Evolutionary conservation across 139 green algal species (phyloP), one percentile per base, ranked within the genome.

Genomic region (Tetraselmis striata): DNA sequence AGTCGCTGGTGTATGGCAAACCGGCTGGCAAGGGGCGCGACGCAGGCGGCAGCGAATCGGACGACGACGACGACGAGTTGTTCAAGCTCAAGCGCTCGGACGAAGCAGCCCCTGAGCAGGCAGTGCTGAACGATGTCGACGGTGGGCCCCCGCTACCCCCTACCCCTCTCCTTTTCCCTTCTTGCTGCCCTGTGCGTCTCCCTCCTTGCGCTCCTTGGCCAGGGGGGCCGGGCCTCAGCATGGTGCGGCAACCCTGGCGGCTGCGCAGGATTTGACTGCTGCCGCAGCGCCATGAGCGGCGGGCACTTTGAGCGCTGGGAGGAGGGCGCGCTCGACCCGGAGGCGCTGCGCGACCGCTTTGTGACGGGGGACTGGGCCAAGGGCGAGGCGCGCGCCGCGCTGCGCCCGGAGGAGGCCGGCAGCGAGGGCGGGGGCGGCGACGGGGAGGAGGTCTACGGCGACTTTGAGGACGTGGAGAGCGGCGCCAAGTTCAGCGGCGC

Each of bases 391-490:
- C 87, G 95, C 0, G 85, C 87, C 1, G 81, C 85, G 58, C 91
- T 90, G 0, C 79, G 84, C 32, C 91, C 92, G 0, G 83, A 76
- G 24, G 90, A 77, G 23, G 90, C 88, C 1, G 81, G 75, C 2
- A 85, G 81, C 2, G 86, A 84, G n/a, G 84, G 79, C 29, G 85
- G 83, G 29, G 82, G 79, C 32, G 91, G 88, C 24, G 87, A 86
- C 2, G 85, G 84, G 0, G 90, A 87, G 23, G 90, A 90, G 25
- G 90, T 94, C 26, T 96, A 92, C 83, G 94, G 93, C 0, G 94
- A 99, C 30, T 98, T 98, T 88, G 94, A 98, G 86, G 96, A 99
- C 84, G 31, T 99, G 76, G 96, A 99, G 86, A 93, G 92, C 0
- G 96, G 93, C 28, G 82, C 90, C 76, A 32, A 59, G 32, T 90